Evolutionary conservation across 2,329 filamentous ascomycete species (phyloP).

Genomic region (Nothophaeocryptopus gaeumannii): DNA sequence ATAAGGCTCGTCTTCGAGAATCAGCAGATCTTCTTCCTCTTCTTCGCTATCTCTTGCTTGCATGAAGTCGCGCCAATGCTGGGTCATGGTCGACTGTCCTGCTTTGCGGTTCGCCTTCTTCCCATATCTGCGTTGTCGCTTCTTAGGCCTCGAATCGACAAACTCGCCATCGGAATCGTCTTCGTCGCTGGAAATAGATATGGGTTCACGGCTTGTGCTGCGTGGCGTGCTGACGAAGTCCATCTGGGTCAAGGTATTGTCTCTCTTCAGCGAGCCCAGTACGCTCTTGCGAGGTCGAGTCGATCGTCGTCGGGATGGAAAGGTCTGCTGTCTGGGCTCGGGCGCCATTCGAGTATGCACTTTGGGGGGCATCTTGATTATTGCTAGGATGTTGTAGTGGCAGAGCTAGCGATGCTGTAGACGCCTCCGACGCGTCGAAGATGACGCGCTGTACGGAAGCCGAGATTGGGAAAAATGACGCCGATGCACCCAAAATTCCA

Average conservation of each 20-base stretch:
- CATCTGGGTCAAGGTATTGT: conserved; percentile 24
- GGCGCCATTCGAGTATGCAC: conserved; percentile 7
- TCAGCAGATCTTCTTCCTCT: background rate
- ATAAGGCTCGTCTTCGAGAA: too few relatives aligned
- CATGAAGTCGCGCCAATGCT: conserved; percentile 12
- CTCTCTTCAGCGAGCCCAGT: conserved; percentile 6
- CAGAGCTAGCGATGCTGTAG: too few relatives aligned
- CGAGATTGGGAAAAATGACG: background rate
- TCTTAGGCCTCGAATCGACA: conserved; percentile 10
- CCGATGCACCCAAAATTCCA: background rate
- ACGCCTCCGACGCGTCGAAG: too few relatives aligned
- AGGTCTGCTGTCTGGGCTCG: conserved; percentile 15
- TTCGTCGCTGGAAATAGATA: conserved; percentile 1
- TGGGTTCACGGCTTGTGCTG: background rate
- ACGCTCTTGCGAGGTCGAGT: conserved; percentile 6
- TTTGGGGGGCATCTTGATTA: too few relatives aligned
- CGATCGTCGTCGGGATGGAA: conserved; percentile 9
- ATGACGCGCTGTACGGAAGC: too few relatives aligned
- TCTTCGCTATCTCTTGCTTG: background rate
- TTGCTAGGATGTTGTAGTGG: too few relatives aligned
- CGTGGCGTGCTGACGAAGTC: conserved; percentile 15
- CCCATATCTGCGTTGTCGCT: conserved; percentile 3
- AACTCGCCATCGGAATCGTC: conserved; percentile 10
- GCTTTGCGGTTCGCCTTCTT: background rate
- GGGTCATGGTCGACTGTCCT: conserved; percentile 17